Base-by-base conservation (phyloP, 768 basidiomycete genomes). In the Trametes cinnabarina region DNA sequence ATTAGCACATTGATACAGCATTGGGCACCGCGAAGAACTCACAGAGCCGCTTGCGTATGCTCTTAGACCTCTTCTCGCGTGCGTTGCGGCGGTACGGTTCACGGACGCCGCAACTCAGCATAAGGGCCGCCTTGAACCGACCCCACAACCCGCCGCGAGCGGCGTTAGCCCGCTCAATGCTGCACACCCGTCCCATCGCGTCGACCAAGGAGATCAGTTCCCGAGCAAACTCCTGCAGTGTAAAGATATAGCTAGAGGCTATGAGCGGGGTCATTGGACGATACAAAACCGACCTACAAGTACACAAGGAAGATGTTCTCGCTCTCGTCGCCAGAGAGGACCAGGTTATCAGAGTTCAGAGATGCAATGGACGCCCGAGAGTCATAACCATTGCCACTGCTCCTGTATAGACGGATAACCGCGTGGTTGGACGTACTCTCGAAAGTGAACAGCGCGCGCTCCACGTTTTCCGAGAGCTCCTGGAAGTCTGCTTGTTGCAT, bases 301-400 rank as follows among this genome's bases (percentile, higher is more conserved):
- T 95, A 96, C 0, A 94, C 88, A 23, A 95, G 71, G 69, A 96
- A 96, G 1, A 97, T 79, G 55, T 86, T 85, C 65, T 97, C 94
- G 63, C 87, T 84, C n/a, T 88, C 84, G 37, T 74, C 75, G 30
- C 78, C 79, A 8, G 66, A 63, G 17, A 82, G 65, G 2, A 78
- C 44, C 14, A 61, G 56, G 37, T 76, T 75, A 1, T 81, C 79
- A 46, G 60, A 69, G 43, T 50, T 70, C 30, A 60, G 28, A 3
- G 69, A 70, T 5, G 57, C 51, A 12, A 63, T 48, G 4, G 71
- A 72, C 0, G 61, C 58, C 7, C 55, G 47, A 0, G 68, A 69
- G 3, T 63, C 42, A 62, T 66, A 22, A 19, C 60, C 14, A 50
- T 82, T 77, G 54, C 77, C 82, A 55, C 82, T 32, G 12, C 30